phyloP scores from a whole-genome alignment of 768 basidiomycete species.

The Tylopilus sp. region DNA sequence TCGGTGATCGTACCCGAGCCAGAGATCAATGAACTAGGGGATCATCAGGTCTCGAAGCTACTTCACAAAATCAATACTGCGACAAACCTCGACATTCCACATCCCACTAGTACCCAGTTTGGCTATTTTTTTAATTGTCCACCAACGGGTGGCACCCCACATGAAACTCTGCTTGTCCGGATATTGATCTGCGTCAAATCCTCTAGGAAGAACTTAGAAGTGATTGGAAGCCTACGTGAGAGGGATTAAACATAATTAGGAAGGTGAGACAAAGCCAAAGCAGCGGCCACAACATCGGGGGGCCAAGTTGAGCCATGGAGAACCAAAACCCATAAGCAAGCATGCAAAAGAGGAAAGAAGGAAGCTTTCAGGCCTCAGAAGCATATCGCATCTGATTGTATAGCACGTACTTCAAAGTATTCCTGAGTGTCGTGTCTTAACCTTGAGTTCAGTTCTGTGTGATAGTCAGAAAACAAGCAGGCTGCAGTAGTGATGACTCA shows the following conservation, averaged over 20 bases:
- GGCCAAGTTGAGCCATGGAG: constrained; percentile 67
- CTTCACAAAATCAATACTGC: background rate
- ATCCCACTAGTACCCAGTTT: constrained; percentile 68
- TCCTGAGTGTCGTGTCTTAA: constrained; percentile 74
- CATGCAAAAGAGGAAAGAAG: constrained; percentile 71
- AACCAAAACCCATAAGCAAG: constrained; percentile 84
- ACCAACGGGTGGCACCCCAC: constrained; percentile 51
- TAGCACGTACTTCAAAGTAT: constrained; percentile 57
- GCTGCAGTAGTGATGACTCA: constrained; percentile 27
- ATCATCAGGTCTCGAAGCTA: constrained; percentile 3
- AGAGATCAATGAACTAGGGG: constrained; percentile 77
- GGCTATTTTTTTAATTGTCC: constrained; percentile 66
- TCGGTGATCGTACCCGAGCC: constrained; percentile 63
- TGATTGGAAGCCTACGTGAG: constrained; percentile 49
- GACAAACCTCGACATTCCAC: constrained; percentile 66
- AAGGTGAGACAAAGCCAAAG: constrained; percentile 71
- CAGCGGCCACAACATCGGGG: constrained; percentile 75
- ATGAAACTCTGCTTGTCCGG: constrained; percentile 46
- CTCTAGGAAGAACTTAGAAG: background rate
- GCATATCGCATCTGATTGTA: constrained; percentile 3
- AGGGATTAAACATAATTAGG: constrained; percentile 68
- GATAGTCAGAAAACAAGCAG: constrained; percentile 5
- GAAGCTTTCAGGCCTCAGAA: constrained; percentile 49
- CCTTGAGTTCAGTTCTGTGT: constrained; percentile 62
- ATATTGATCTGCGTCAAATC: background rate